Conservation (phyloP, 495 filamentous ascomycete genomes). For the Aspergillus nidulans region DNA sequence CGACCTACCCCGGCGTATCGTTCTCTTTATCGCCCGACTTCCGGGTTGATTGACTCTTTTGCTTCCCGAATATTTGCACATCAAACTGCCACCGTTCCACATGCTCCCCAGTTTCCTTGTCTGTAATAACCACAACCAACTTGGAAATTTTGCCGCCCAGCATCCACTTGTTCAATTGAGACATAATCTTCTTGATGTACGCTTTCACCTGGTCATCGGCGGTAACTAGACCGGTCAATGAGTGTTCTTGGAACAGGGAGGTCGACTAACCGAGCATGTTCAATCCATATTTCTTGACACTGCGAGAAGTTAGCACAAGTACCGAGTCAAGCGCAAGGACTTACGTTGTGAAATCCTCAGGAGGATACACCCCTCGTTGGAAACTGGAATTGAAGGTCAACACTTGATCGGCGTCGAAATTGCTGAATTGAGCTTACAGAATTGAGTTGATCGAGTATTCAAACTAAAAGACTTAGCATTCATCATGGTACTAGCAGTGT, state of each 20-base stretch:
- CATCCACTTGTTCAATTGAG: conserved; percentile 95
- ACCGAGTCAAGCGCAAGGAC: conserved; percentile 22
- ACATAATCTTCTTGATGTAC: conserved; percentile 99
- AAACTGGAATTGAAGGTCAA: conserved; percentile 49
- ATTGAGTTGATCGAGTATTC: conserved; percentile 97
- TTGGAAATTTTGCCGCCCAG: conserved; percentile 91
- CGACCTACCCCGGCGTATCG: conserved; percentile 46
- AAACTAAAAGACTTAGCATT: conserved; percentile 54
- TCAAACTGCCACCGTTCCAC: conserved; percentile 98
- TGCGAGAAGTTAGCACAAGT: conserved; percentile 20
- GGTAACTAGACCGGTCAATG: conserved; percentile 53
- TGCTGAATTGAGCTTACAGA: conserved; percentile 46
- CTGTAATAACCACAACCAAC: conserved; percentile 91
- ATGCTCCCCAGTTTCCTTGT: conserved; percentile 93
- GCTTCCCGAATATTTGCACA: conserved; percentile 70
- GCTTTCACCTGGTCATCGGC: conserved; percentile 97
- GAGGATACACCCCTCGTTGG: conserved; percentile 95
- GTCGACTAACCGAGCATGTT: conserved; percentile 77
- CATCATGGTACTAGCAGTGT: not conserved
- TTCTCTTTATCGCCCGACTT: conserved; percentile 61
- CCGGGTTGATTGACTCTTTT: conserved; percentile 47
- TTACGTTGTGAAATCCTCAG: conserved; percentile 93
- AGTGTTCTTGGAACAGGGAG: not conserved
- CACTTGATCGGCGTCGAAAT: not conserved
- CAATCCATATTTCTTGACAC: conserved; percentile 98